Evolutionary conservation across 2,329 filamentous ascomycete genomes (phyloP).

Genomic region (Fusarium transvaalense): DNA sequence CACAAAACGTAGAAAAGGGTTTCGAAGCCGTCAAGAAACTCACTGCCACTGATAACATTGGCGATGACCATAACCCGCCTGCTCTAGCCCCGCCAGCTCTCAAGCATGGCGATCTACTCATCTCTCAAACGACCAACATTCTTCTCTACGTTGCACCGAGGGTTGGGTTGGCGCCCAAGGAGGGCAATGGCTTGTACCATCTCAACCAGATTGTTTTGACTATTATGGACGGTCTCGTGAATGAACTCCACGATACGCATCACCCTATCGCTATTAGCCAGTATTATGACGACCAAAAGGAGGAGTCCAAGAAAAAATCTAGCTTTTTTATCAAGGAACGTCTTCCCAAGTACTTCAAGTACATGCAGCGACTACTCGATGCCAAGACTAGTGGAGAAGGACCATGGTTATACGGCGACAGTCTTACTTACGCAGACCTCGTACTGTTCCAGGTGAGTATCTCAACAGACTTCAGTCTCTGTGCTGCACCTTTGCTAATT

Average conservation of each 20-base stretch:
- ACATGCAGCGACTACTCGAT: constrained; percentile 75
- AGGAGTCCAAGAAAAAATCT: constrained; percentile 70
- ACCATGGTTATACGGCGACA: constrained; percentile 74
- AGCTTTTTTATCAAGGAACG: constrained; percentile 70
- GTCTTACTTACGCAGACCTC: constrained; percentile 78
- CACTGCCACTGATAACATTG: constrained; percentile 59
- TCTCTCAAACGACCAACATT: constrained; percentile 80
- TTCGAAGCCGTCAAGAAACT: constrained; percentile 62
- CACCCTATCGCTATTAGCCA: constrained; percentile 72
- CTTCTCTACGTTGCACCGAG: constrained; percentile 75
- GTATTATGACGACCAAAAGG: constrained; percentile 83
- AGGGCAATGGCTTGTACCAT: constrained; percentile 62
- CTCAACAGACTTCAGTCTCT: neutral
- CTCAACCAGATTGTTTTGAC: constrained; percentile 76
- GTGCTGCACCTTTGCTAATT: neutral
- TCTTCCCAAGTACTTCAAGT: constrained; percentile 78
- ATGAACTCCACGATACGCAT: constrained; percentile 81
- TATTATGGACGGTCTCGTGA: constrained; percentile 76
- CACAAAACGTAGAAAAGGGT: constrained; percentile 59
- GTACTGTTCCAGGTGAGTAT: constrained; percentile 75
- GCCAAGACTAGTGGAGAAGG: constrained; percentile 67
- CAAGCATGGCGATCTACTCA: constrained; percentile 69
- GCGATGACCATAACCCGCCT: constrained; percentile 72
- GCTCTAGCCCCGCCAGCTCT: constrained; percentile 76
- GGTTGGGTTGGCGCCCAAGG: constrained; percentile 66